Conservation (phyloP, 2,329 filamentous ascomycete species). For the Penicillium aurantiogriseum region DNA sequence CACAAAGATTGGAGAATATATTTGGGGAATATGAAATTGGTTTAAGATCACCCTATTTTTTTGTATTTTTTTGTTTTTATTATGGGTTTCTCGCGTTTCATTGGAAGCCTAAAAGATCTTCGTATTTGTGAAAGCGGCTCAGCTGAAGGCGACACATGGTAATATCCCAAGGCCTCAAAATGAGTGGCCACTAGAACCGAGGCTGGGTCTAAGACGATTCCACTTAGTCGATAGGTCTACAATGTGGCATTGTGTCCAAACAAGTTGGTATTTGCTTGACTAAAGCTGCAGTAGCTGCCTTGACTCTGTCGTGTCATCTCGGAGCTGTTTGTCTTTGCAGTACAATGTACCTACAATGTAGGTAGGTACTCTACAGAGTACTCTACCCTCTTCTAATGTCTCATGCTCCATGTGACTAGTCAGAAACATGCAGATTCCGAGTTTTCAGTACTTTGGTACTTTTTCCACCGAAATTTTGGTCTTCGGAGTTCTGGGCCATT, state of each 20-base stretch:
- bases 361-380: not conserved
- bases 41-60: not conserved
- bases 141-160: conserved; percentile 16
- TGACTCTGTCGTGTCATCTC: not conserved
- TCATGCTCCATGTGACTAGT: not conserved
- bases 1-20: not conserved
- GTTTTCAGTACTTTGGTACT: not conserved
- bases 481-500: conserved; percentile 6
- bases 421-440: not conserved
- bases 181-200: conserved; percentile 1
- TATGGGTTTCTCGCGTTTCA: not conserved
- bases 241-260: not conserved
- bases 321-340: not conserved
- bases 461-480: not conserved
- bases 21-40: not conserved
- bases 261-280: not conserved
- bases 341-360: not conserved
- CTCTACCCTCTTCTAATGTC: not conserved
- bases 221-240: not conserved
- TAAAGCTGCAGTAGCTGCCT: not conserved
- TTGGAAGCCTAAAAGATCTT: conserved; percentile 8
- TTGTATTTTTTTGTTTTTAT: not conserved
- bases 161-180: not conserved
- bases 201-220: not conserved
- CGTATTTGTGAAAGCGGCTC: not conserved